These are phyloP conservation scores for Vicia villosa DNA, from an alignment of 306 rosid species.

Conservation along the genomic window DNA sequence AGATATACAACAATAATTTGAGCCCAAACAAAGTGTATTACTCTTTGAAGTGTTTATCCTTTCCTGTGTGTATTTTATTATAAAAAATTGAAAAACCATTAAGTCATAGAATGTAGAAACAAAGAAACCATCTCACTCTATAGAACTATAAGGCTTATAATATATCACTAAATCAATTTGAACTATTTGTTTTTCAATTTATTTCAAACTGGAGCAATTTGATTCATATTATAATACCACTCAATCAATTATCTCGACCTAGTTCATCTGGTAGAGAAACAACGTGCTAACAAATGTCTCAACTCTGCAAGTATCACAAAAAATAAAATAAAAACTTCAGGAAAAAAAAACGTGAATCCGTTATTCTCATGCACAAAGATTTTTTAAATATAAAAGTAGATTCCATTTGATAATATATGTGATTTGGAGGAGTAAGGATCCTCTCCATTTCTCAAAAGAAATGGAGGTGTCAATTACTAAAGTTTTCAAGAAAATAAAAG, in stretches of 20 bases:
- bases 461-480: too few relatives aligned
- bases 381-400: neutral
- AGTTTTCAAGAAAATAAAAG: too few relatives aligned
- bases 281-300: neutral
- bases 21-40: neutral
- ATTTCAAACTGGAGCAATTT: neutral
- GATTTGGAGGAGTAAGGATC: too few relatives aligned
- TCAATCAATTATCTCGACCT: neutral
- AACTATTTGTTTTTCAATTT: neutral
- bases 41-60: neutral
- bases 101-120: neutral
- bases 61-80: neutral
- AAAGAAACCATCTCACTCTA: conserved; percentile 17
- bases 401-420: neutral
- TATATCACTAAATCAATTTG: neutral
- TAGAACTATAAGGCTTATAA: neutral
- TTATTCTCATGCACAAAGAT: neutral
- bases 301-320: neutral
- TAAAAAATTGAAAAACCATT: neutral
- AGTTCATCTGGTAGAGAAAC: conserved; percentile 6
- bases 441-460: too few relatives aligned
- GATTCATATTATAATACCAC: neutral
- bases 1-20: neutral
- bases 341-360: neutral
- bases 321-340: neutral